Percentiles rank a stretch among this genome's conserved stretches.
Evolutionary conservation across 306 rosid genomes (phyloP).

Genomic region (Pueraria montana): DNA sequence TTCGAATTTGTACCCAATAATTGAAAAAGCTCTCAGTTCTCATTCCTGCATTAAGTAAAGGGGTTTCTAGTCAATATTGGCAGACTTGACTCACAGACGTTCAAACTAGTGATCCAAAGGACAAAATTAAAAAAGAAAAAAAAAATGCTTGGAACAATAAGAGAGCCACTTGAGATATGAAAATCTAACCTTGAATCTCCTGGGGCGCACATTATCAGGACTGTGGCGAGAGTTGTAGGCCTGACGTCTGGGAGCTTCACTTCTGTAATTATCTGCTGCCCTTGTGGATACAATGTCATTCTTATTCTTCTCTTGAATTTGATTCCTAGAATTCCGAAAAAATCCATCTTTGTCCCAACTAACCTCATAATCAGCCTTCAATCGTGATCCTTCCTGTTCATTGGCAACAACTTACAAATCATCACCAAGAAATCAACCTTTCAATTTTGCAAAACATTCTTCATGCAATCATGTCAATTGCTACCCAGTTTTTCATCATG

Average conservation of each 20-base stretch:
- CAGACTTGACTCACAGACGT: background rate
- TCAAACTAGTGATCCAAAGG: slow-evolving; percentile 31
- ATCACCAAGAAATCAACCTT: slow-evolving; percentile 23
- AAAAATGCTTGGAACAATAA: slow-evolving; percentile 9
- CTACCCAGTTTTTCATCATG: slow-evolving; percentile 21
- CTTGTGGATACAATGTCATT: slow-evolving; percentile 46
- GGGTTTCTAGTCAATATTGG: slow-evolving; percentile 42
- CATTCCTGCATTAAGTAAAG: slow-evolving; percentile 66
- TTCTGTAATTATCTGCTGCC: slow-evolving; percentile 60
- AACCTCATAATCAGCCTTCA: slow-evolving; percentile 88
- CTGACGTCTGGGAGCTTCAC: slow-evolving; percentile 78
- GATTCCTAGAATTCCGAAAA: slow-evolving; percentile 65
- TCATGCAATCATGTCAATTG: slow-evolving; percentile 26
- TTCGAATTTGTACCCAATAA: slow-evolving; percentile 4
- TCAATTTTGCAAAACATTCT: slow-evolving; percentile 28
- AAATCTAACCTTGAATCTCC: slow-evolving; percentile 86
- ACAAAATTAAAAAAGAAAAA: background rate
- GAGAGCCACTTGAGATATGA: slow-evolving; percentile 1
- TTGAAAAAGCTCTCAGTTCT: slow-evolving; percentile 16
- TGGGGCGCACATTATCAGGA: slow-evolving; percentile 70
- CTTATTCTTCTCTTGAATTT: slow-evolving; percentile 53
- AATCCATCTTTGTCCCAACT: slow-evolving; percentile 82
- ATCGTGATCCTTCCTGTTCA: slow-evolving; percentile 83
- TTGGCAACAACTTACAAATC: slow-evolving; percentile 38
- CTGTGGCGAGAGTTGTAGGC: slow-evolving; percentile 59